These are phyloP conservation scores for Galerina sulciceps DNA, from an alignment of 768 basidiomycete species.

Conservation along the genomic window DNA sequence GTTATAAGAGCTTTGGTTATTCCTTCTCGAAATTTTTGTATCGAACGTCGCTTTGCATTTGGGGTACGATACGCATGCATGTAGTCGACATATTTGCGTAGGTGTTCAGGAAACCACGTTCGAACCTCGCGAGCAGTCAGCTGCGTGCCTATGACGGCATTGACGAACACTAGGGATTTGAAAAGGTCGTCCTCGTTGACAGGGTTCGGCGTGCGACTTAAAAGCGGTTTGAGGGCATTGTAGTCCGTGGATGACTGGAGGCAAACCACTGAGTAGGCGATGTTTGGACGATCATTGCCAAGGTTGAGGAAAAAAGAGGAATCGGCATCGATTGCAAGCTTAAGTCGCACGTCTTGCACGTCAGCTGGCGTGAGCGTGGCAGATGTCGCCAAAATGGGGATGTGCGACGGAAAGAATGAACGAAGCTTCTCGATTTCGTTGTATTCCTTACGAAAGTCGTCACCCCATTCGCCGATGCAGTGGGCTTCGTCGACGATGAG, in stretches of 20 bases:
- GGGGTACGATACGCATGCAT: conserved; percentile 27
- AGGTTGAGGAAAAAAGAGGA: conserved; percentile 36
- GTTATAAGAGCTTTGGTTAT: conserved; percentile 29
- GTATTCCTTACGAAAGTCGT: conserved; percentile 36
- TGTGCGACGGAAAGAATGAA: conserved; percentile 28
- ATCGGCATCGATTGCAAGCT: conserved; percentile 25
- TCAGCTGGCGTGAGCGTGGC: conserved; percentile 35
- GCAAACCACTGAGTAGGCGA: conserved; percentile 22
- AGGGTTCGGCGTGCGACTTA: conserved; percentile 4
- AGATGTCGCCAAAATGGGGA: conserved; percentile 35
- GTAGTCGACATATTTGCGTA: conserved; percentile 21
- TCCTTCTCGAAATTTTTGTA: conserved; percentile 28
- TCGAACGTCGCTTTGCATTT: conserved; percentile 22
- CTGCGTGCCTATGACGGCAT: conserved; percentile 25
- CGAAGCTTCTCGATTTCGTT: conserved; percentile 30
- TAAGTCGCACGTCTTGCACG: conserved; percentile 27
- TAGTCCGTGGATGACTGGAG: conserved; percentile 29
- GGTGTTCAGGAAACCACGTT: conserved; percentile 11
- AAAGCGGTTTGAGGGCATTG: conserved; percentile 18
- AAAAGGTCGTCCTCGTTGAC: conserved; percentile 10
- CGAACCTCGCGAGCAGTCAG: conserved; percentile 11
- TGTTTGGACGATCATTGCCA: conserved; percentile 41
- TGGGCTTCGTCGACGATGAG: conserved; percentile 46
- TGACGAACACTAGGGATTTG: conserved; percentile 28
- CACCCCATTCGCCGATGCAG: conserved; percentile 31